These are phyloP conservation scores for Setaria italica DNA, from an alignment of 202 grass and related monocot species.

Conservation along the genomic window DNA sequence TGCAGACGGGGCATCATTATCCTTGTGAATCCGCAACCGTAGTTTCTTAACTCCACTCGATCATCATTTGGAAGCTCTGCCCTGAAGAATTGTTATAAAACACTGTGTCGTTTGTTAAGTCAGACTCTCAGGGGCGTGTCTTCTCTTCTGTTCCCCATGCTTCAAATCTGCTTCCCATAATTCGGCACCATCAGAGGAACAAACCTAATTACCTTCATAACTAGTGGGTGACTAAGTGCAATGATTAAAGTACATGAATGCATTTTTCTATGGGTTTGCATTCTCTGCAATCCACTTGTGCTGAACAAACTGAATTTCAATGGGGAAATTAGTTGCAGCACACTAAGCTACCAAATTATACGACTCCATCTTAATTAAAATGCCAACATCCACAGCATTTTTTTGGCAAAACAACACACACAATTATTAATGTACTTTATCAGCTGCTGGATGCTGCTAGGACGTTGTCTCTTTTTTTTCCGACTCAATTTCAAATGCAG, in stretches of 20 bases:
- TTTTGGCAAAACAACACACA: background rate
- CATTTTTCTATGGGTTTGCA: background rate
- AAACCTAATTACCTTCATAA: background rate
- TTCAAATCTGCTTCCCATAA: conserved; percentile 25
- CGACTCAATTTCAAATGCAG: background rate
- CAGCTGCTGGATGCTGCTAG: background rate
- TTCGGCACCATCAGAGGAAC: conserved; percentile 36
- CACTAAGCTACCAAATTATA: background rate
- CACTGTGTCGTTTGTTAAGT: background rate
- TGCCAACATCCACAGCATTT: background rate
- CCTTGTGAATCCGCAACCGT: background rate
- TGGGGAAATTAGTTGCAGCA: background rate
- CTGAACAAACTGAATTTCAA: background rate
- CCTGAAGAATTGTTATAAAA: background rate
- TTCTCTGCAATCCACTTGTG: background rate
- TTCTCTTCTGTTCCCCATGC: background rate
- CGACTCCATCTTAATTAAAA: background rate
- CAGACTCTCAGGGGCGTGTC: conserved; percentile 2
- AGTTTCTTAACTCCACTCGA: background rate
- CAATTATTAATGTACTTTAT: background rate
- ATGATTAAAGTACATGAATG: background rate
- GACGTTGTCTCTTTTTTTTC: background rate
- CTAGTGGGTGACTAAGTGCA: background rate
- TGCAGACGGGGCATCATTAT: conserved; percentile 10
- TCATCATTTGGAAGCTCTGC: background rate